Base-by-base conservation (phyloP, 2,329 filamentous ascomycete genomes). In the Aspergillus niger region DNA sequence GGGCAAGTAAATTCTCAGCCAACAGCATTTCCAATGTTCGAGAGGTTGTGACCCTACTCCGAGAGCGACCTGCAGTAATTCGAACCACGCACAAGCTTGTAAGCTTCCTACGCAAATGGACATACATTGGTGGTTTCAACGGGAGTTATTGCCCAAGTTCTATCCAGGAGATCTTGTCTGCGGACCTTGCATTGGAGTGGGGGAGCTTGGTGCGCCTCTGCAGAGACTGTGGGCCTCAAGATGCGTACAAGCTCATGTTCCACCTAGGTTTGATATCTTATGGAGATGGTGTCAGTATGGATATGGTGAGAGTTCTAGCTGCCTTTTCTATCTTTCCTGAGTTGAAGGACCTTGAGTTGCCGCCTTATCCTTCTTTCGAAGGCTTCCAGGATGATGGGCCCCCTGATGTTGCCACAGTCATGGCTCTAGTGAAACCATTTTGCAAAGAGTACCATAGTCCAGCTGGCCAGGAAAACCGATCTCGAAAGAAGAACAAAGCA, bases 211-310 rank as follows among this genome's bases (percentile, higher is more conserved):
- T 79, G 1, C 73, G 73, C 36, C 68, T 74, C 3, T 81, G 77
- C 39, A 67, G 72, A 22, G 43, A 66, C 0, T 67, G 68, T 1
- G 60, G 55, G 0, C 17, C 13, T 2, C 28, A 65, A n/a, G 62
- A 68, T 17, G 44, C 28, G 1, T 65, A 63, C 24, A 36, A 48
- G 6, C 64, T 84, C 15, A 81, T 82, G 70, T 85, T 84, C 55
- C 60, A 81, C 0, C 72, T 84, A 8, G 77, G 75, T 1, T 65
- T 76, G 0, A 67, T 86, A n/a, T 74, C 79, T 0, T 86, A 81
- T 60, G 67, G 72, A 0, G 26, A 68, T 0, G 63, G 72, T 28
- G 69, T 71, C 1, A 69, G 82, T n/a, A 76, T 82, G 67, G 64
- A 69, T 0, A 48, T 81, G 0, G 49, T 86, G 1, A 73, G 76